phyloP scores from a whole-genome alignment of 176 grass and related monocot species.

The Microstegium vimineum region DNA sequence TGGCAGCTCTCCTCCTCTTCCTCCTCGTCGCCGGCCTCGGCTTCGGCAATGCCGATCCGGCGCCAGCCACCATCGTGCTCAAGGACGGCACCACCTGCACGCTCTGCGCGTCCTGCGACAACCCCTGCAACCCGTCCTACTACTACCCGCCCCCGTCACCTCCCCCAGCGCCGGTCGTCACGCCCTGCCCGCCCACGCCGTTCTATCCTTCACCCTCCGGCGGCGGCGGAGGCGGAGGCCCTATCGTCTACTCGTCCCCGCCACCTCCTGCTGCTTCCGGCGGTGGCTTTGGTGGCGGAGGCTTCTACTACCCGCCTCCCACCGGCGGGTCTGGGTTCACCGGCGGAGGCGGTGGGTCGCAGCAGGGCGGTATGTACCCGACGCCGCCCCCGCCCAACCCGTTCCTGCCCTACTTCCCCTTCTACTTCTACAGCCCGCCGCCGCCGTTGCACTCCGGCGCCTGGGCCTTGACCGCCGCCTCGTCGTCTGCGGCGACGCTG shows the following conservation, averaged over 20 bases:
- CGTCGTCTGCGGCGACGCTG: background rate
- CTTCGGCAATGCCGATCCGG: constrained; percentile 8
- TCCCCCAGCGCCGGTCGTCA: constrained; percentile 29
- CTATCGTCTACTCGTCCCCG: constrained; percentile 26
- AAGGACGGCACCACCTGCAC: constrained; percentile 79
- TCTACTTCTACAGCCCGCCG: constrained; percentile 93
- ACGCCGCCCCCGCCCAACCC: constrained; percentile 92
- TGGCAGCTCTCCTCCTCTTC: constrained; percentile 9
- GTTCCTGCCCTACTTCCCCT: constrained; percentile 94
- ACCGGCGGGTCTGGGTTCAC: too few species aligned
- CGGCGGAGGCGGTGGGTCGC: constrained; percentile 7
- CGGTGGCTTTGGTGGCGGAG: background rate
- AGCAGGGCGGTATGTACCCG: constrained; percentile 29
- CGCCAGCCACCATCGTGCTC: constrained; percentile 32
- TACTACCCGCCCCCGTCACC: constrained; percentile 46
- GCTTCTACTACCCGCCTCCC: constrained; percentile 34
- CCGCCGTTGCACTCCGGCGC: constrained; percentile 14
- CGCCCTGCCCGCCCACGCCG: constrained; percentile 40
- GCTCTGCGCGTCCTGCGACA: constrained; percentile 80
- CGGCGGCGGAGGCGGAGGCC: background rate
- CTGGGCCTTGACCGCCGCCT: background rate
- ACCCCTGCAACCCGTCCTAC: constrained; percentile 60
- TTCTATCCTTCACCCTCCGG: background rate
- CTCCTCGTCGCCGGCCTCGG: constrained; percentile 20
- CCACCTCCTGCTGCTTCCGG: constrained; percentile 23